These are phyloP conservation scores for Helotiales sp. DNA, from an alignment of 2,329 filamentous ascomycete species.

Conservation along the genomic window DNA sequence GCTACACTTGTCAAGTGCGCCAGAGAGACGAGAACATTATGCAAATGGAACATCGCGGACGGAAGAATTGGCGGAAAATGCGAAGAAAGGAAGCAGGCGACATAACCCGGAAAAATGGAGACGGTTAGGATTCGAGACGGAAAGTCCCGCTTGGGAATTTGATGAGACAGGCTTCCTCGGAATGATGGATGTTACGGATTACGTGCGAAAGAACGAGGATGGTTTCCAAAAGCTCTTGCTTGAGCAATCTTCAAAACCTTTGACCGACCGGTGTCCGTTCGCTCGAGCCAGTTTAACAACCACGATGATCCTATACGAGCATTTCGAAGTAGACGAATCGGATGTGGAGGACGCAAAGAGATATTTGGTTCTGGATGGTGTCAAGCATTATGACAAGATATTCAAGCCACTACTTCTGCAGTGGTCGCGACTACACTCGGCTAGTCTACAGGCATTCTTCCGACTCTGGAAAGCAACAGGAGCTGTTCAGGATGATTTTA, in stretches of 20 bases:
- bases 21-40: slow-evolving; percentile 53
- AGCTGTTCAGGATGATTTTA: slow-evolving; percentile 83
- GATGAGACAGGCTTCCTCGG: slow-evolving; percentile 83
- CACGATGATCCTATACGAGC: slow-evolving; percentile 86
- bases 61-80: slow-evolving; percentile 40
- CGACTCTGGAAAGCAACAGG: slow-evolving; percentile 90
- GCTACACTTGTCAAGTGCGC: slow-evolving; percentile 78
- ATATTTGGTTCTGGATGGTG: slow-evolving; percentile 72
- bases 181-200: slow-evolving; percentile 97
- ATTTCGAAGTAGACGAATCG: slow-evolving; percentile 88
- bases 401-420: slow-evolving; percentile 88
- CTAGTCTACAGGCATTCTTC: slow-evolving; percentile 83
- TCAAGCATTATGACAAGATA: slow-evolving; percentile 78
- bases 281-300: slow-evolving; percentile 84
- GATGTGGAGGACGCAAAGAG: slow-evolving; percentile 77
- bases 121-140: slow-evolving; percentile 85
- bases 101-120: slow-evolving; percentile 94
- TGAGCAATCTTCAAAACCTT: slow-evolving; percentile 77
- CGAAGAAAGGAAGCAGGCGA: slow-evolving; percentile 61
- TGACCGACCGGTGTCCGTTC: slow-evolving; percentile 78
- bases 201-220: slow-evolving; percentile 88
- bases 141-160: slow-evolving; percentile 85
- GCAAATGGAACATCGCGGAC: slow-evolving; percentile 24
- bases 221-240: slow-evolving; percentile 88
- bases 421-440: slow-evolving; percentile 88